Percentiles rank a stretch among this genome's conserved stretches.
Evolutionary conservation across 768 basidiomycete species (phyloP).

Genomic region (Lanmaoa rubissima): DNA sequence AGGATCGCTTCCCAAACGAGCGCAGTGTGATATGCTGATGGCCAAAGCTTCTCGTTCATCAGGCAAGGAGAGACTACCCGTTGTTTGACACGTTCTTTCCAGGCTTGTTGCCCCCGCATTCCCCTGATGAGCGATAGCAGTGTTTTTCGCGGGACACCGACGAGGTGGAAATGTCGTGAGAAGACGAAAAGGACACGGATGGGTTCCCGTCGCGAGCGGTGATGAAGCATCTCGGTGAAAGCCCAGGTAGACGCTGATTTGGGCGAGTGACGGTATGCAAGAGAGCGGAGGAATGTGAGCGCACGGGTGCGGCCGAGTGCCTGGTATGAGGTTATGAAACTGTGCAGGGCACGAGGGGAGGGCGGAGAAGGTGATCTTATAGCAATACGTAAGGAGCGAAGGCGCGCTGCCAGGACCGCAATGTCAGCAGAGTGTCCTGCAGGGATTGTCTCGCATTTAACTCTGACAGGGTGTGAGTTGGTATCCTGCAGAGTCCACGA

Average conservation of each 20-base stretch:
- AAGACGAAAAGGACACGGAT: slow-evolving; percentile 41
- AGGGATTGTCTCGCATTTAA: background rate
- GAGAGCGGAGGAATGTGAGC: slow-evolving; percentile 15
- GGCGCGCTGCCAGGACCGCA: slow-evolving; percentile 11
- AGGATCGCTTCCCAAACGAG: slow-evolving; percentile 37
- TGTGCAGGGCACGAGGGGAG: slow-evolving; percentile 16
- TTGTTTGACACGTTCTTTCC: background rate
- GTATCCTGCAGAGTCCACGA: slow-evolving; percentile 4
- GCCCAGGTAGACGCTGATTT: slow-evolving; percentile 28
- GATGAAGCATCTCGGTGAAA: slow-evolving; percentile 30
- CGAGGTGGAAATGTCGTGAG: slow-evolving; percentile 46
- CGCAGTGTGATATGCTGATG: slow-evolving; percentile 32
- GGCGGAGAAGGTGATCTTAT: slow-evolving; percentile 24
- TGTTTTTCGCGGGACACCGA: slow-evolving; percentile 48
- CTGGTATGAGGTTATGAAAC: slow-evolving; percentile 23
- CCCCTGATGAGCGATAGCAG: slow-evolving; percentile 16
- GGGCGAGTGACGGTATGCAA: slow-evolving; percentile 23
- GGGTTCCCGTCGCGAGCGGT: slow-evolving; percentile 18
- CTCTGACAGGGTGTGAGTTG: background rate
- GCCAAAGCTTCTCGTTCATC: slow-evolving; percentile 30
- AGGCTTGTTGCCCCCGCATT: slow-evolving; percentile 4
- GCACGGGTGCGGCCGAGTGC: slow-evolving; percentile 20
- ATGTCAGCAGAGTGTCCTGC: slow-evolving; percentile 5
- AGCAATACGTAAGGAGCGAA: slow-evolving; percentile 27
- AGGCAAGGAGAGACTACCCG: background rate